These are phyloP conservation scores for Candida stauntonica DNA, from an alignment of 805 yeast species.

Conservation along the genomic window DNA sequence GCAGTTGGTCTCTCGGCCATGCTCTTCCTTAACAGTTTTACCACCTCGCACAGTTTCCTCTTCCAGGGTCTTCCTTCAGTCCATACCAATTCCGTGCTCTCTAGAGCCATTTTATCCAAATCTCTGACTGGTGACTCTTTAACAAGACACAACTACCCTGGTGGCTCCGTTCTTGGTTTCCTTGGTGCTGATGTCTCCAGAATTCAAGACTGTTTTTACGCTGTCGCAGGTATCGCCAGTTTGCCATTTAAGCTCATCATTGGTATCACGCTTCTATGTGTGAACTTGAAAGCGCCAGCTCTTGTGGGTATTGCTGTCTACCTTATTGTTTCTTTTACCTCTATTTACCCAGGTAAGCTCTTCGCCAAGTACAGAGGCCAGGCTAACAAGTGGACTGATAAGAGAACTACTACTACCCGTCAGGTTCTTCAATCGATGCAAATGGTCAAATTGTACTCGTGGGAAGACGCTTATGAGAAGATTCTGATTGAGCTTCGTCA, in stretches of 20 bases:
- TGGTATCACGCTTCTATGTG: constrained; percentile 51
- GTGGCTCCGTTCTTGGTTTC: constrained; percentile 65
- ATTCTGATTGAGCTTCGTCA: constrained; percentile 46
- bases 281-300: constrained; percentile 60
- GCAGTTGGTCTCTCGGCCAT: constrained; percentile 45
- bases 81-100: constrained; percentile 34
- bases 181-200: constrained; percentile 77
- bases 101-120: constrained; percentile 63
- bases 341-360: constrained; percentile 41
- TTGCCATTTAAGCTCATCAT: constrained; percentile 51
- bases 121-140: constrained; percentile 54
- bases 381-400: constrained; percentile 53
- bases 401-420: constrained; percentile 39
- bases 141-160: constrained; percentile 54
- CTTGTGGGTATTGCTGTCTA: constrained; percentile 56
- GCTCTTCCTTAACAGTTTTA: neutral
- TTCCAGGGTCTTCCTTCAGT: neutral
- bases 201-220: constrained; percentile 45
- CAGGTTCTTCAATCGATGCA: constrained; percentile 55
- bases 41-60: neutral
- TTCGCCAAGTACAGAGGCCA: constrained; percentile 40
- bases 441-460: constrained; percentile 71
- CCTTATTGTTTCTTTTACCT: constrained; percentile 34
- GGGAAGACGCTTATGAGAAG: constrained; percentile 69
- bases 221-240: neutral